phyloP scores from a whole-genome alignment of 129 eudicot species.

The Helianthus annuus region DNA sequence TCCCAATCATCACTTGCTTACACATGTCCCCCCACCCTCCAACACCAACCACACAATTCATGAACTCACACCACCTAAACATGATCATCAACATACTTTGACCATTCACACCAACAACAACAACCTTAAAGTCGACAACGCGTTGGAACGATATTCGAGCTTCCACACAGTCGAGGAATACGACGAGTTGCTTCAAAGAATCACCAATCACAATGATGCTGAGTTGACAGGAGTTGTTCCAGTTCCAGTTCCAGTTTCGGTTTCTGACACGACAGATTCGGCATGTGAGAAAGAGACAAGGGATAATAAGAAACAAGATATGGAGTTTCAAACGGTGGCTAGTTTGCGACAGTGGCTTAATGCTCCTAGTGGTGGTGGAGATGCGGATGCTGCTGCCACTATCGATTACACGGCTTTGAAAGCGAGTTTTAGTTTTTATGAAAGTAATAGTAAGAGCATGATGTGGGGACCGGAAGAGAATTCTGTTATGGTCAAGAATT shows the following conservation, averaged over 20 bases:
- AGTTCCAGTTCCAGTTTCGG: too few relatives aligned
- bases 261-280: background rate
- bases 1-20: slow-evolving; percentile 3
- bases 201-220: background rate
- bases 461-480: background rate
- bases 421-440: slow-evolving; percentile 18
- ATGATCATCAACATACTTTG: slow-evolving; percentile 1
- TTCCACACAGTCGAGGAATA: slow-evolving; percentile 28
- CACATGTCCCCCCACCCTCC: background rate
- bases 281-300: background rate
- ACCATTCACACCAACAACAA: background rate
- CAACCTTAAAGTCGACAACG: background rate
- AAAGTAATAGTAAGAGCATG: slow-evolving; percentile 4
- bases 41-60: slow-evolving; percentile 3
- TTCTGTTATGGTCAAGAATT: background rate
- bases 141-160: slow-evolving; percentile 12
- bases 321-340: slow-evolving; percentile 31
- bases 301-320: background rate
- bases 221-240: too few relatives aligned
- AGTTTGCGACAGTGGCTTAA: slow-evolving; percentile 33
- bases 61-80: background rate
- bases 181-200: slow-evolving; percentile 19
- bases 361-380: slow-evolving; percentile 12
- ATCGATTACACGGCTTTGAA: background rate
- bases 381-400: background rate